These are phyloP conservation scores for Domatiomyces globalis DNA, from an alignment of 2,329 filamentous ascomycete genomes.

Conservation along the genomic window DNA sequence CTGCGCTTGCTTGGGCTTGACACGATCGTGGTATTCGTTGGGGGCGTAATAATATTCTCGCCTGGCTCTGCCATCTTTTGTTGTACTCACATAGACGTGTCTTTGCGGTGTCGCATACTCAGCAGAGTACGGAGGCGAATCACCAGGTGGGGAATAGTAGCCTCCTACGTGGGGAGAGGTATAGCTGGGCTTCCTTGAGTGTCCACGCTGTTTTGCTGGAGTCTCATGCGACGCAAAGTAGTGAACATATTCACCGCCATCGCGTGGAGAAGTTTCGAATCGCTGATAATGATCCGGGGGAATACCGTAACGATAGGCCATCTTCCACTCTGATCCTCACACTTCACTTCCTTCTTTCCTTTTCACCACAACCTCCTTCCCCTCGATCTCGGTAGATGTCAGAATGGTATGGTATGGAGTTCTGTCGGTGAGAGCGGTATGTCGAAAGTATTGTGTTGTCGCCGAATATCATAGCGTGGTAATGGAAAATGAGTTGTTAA, in stretches of 20 bases:
- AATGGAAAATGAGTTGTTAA: constrained; percentile 2
- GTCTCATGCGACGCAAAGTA: constrained; percentile 19
- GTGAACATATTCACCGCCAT: constrained; percentile 17
- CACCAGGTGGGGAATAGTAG: constrained; percentile 31
- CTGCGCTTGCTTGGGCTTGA: constrained; percentile 32
- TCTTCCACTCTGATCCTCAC: constrained; percentile 2
- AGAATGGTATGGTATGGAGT: constrained; percentile 9
- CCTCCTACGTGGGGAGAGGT: constrained; percentile 24
- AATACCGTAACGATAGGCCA: constrained; percentile 18
- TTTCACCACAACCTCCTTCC: constrained; percentile 4
- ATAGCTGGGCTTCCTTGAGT: constrained; percentile 45
- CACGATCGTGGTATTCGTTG: constrained; percentile 25
- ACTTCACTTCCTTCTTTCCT: neutral
- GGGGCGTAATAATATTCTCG: constrained; percentile 27
- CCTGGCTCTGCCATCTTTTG: constrained; percentile 13
- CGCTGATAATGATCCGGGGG: constrained; percentile 17
- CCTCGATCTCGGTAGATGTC: constrained; percentile 17
- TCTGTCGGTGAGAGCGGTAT: constrained; percentile 12
- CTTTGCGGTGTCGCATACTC: constrained; percentile 38
- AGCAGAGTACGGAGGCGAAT: constrained; percentile 33
- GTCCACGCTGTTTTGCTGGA: constrained; percentile 32
- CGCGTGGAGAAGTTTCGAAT: constrained; percentile 24
- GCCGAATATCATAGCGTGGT: constrained; percentile 19
- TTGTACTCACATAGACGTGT: constrained; percentile 53
- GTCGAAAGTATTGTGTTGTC: constrained; percentile 13